Evolutionary conservation across 768 basidiomycete genomes (phyloP).

Genomic region (Erythrobasidium yunnanense): DNA sequence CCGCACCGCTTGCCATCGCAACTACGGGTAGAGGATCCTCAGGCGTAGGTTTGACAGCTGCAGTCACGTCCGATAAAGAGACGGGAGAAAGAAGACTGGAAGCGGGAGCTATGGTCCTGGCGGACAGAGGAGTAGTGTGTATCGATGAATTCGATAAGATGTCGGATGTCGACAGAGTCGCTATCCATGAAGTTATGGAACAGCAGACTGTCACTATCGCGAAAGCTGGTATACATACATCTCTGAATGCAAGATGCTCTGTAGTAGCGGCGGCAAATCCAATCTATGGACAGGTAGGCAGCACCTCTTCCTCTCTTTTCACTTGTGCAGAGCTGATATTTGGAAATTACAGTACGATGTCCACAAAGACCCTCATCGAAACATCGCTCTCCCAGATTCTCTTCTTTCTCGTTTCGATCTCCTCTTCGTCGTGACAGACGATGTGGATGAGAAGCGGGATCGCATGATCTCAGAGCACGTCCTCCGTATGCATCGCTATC

Average conservation of each 20-base stretch:
- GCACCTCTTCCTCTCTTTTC: neutral
- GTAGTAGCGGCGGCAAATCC: constrained; percentile 98
- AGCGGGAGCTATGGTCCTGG: constrained; percentile 98
- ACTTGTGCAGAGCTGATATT: constrained; percentile 4
- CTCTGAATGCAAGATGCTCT: constrained; percentile 91
- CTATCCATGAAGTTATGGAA: constrained; percentile 99
- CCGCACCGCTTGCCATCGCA: constrained; percentile 91
- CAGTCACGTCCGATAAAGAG: constrained; percentile 95
- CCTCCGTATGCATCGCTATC: constrained; percentile 88
- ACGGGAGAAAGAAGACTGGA: constrained; percentile 85
- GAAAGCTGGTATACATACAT: constrained; percentile 97
- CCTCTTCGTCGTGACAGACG: constrained; percentile 94
- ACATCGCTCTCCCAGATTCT: constrained; percentile 95
- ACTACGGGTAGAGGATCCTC: constrained; percentile 95
- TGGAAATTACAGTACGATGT: constrained; percentile 81
- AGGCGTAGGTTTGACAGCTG: constrained; percentile 97
- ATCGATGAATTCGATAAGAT: constrained; percentile 99
- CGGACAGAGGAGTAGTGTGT: constrained; percentile 95
- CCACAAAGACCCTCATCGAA: constrained; percentile 97
- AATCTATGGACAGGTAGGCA: constrained; percentile 81
- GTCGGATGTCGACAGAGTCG: constrained; percentile 96
- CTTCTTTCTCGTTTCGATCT: constrained; percentile 96
- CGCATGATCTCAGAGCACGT: constrained; percentile 94
- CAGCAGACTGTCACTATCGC: constrained; percentile 99
- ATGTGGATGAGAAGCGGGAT: constrained; percentile 88